Evolutionary conservation across 2,329 filamentous ascomycete genomes (phyloP).

Genomic region (Trichoderma breve): DNA sequence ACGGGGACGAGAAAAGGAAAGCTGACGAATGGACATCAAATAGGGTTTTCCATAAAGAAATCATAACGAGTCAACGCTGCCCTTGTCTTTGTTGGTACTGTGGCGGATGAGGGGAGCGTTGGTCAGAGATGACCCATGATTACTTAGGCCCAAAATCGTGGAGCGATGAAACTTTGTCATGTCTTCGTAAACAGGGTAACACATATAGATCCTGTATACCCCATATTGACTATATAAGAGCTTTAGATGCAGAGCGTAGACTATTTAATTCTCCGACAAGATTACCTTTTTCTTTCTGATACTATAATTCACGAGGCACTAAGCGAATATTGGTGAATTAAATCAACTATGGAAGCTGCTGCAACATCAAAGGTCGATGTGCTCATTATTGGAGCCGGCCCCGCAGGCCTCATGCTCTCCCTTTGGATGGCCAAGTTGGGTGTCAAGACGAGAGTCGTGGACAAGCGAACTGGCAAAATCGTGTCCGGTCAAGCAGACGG

Average conservation of each 20-base stretch:
- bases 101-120: background rate
- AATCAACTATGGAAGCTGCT: background rate
- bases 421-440: conserved; percentile 43
- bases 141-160: background rate
- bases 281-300: background rate
- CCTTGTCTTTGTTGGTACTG: background rate
- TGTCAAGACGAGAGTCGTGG: conserved; percentile 42
- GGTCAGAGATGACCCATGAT: conserved; percentile 16
- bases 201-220: background rate
- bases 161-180: background rate
- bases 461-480: conserved; percentile 42
- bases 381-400: conserved; percentile 43
- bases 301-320: background rate
- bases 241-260: background rate
- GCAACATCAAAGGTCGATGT: conserved; percentile 30
- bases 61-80: background rate
- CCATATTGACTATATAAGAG: background rate
- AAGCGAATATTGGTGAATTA: background rate
- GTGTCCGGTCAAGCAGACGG: conserved; percentile 44
- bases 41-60: background rate
- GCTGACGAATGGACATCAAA: background rate
- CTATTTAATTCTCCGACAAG: background rate
- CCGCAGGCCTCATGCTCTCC: conserved; percentile 43
- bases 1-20: background rate
- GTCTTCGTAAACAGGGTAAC: background rate